Base-by-base conservation (phyloP, 257 asterid genomes). In the Lycium barbarum region DNA sequence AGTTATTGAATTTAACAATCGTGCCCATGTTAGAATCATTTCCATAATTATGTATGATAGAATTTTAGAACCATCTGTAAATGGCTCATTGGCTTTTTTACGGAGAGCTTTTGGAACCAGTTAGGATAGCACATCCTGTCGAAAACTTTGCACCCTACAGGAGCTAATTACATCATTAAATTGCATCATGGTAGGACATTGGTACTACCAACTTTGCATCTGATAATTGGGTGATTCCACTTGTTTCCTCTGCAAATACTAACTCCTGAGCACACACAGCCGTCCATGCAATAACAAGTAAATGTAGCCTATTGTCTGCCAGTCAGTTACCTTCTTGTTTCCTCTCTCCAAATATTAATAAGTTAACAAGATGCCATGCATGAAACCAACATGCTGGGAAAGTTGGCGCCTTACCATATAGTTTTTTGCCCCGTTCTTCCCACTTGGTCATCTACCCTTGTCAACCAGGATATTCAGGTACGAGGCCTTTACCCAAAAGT, bases 281-380 rank as follows among this genome's bases (percentile, higher is more conserved):
- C n/a, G 47, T 26, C 22, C 20, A 49, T 49, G 9, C 81, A 49
- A 49, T 20, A 49, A 49, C 61, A 74, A 49, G 20, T 11, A 20
- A 74, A 49, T 74, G 47, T 74, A 49, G 58, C 61, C 22, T 49
- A 74, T 49, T 74, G 43, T 74, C 49, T 74, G 62, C 61, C 80
- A 11, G 62, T 49, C 61, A 49, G 43, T 74, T 74, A 12, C 62
- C n/a, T 74, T 4, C 13, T 74, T 74, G 61, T 36, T 49, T 22
- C 81, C 81, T 38, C 26, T 74, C 61, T 74, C 61, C 81, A 74
- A 70, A 38, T 38, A 38, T 68, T 9, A 36, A 68, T 38, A 70
- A 74, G 20, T 47, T 49, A 47, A 74, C 12, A 20, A 47, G 58
- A 47, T 74, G 20, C 20, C 49, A n/a, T 47, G n/a, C 43, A 12